A percentile compares a stretch with the other conserved stretches of the same genome.
phyloP scores from a whole-genome alignment of 2,329 filamentous ascomycete species.

The Microascus cirrosus region DNA sequence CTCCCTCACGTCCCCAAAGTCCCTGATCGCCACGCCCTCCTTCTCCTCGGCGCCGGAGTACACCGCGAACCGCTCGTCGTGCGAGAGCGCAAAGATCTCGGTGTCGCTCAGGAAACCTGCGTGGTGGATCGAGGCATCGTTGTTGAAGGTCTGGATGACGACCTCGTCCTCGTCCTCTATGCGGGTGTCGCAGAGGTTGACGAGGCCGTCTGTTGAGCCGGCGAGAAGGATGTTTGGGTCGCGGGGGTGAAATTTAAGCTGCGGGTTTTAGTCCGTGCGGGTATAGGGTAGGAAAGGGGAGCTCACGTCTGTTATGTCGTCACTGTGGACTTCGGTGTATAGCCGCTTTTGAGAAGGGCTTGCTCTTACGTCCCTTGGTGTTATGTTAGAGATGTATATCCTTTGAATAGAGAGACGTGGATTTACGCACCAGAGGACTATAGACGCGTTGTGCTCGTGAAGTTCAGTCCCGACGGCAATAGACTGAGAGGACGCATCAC shows the following conservation, averaged over 20 bases:
- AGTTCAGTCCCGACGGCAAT: constrained; percentile 67
- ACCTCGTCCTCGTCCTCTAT: constrained; percentile 68
- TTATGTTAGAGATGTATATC: neutral
- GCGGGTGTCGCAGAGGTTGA: constrained; percentile 65
- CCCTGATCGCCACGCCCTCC: constrained; percentile 41
- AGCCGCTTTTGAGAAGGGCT: constrained; percentile 33
- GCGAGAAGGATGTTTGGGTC: constrained; percentile 55
- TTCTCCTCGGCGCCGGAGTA: constrained; percentile 57
- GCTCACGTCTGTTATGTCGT: constrained; percentile 47
- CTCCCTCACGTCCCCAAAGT: constrained; percentile 60
- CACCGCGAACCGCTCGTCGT: constrained; percentile 67
- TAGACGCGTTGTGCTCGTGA: constrained; percentile 48
- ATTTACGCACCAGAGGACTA: constrained; percentile 44
- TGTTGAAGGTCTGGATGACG: constrained; percentile 67
- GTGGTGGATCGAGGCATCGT: constrained; percentile 62
- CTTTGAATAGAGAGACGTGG: constrained; percentile 7
- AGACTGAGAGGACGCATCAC: constrained; percentile 41
- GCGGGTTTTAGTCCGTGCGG: neutral
- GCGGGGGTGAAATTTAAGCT: constrained; percentile 43
- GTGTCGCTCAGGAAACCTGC: constrained; percentile 57
- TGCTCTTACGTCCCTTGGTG: constrained; percentile 44
- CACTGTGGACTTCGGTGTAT: constrained; percentile 56
- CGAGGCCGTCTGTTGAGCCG: constrained; percentile 68
- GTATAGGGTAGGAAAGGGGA: neutral
- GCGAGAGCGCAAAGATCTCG: constrained; percentile 61